A percentile compares a stretch with the other conserved stretches of the same genome.
These are phyloP conservation scores for Herpomyces periplanetae DNA, from an alignment of 2,329 filamentous ascomycete genomes.

Conservation along the genomic window DNA sequence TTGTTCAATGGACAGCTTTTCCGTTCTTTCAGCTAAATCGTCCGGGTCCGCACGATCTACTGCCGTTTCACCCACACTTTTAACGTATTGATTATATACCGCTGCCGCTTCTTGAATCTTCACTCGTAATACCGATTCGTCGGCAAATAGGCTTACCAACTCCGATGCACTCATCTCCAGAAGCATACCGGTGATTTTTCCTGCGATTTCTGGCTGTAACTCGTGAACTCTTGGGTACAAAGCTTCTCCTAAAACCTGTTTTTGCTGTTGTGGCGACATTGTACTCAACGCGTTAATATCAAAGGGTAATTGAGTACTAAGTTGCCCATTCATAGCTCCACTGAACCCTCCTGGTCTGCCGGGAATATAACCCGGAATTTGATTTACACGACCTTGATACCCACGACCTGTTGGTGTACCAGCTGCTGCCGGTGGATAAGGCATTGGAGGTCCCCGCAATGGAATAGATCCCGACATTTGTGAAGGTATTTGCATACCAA, in stretches of 20 bases:
- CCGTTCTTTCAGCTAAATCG: too few species aligned
- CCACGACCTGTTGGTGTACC: slow-evolving; percentile 6
- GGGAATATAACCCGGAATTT: slow-evolving; percentile 4
- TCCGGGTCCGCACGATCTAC: too few species aligned
- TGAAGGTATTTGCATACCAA: too few species aligned
- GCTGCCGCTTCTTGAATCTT: slow-evolving; percentile 93
- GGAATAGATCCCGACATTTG: too few species aligned
- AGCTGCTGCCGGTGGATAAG: slow-evolving; percentile 4
- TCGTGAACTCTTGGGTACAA: slow-evolving; percentile 94
- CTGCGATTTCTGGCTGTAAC: slow-evolving; percentile 73
- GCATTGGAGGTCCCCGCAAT: too few species aligned
- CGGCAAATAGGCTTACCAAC: slow-evolving; percentile 73
- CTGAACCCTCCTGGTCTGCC: slow-evolving; percentile 7
- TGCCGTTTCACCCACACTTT: slow-evolving; percentile 33
- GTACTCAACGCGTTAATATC: slow-evolving; percentile 13
- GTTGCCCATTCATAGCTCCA: slow-evolving; percentile 10
- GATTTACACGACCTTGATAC: slow-evolving; percentile 8
- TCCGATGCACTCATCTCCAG: slow-evolving; percentile 95
- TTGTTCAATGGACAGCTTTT: too few species aligned
- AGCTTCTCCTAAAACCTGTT: slow-evolving; percentile 89
- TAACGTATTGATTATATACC: slow-evolving; percentile 96
- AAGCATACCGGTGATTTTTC: slow-evolving; percentile 98
- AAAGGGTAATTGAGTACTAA: too few species aligned
- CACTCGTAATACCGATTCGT: slow-evolving; percentile 48
- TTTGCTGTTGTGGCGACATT: slow-evolving; percentile 35